phyloP scores from a whole-genome alignment of 164 flowering plant species.

The Tetrastigma voinierianum region DNA sequence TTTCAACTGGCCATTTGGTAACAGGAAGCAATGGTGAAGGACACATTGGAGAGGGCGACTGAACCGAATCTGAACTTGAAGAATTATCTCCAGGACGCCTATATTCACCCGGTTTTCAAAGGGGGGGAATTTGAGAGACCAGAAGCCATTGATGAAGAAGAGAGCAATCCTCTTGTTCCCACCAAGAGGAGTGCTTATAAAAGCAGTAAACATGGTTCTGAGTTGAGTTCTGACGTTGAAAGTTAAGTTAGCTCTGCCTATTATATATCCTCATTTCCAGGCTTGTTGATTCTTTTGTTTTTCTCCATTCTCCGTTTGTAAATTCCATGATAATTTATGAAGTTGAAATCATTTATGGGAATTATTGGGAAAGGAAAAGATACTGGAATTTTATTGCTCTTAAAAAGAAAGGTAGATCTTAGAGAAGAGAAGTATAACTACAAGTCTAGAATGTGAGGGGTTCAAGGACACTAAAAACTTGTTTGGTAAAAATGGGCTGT shows the following conservation, averaged over 20 bases:
- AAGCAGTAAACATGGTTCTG: slow-evolving; percentile 45
- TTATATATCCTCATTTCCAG: no score
- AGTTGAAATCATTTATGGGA: no score
- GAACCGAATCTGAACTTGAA: slow-evolving; percentile 70
- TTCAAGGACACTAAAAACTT: no score
- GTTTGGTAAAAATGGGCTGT: no score
- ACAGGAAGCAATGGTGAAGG: slow-evolving; percentile 85
- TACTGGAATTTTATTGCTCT: no score
- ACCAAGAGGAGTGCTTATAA: slow-evolving; percentile 53
- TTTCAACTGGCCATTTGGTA: background rate
- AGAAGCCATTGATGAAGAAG: slow-evolving; percentile 52
- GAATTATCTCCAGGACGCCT: slow-evolving; percentile 66
- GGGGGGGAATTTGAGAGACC: slow-evolving; percentile 36
- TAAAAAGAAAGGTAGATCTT: no score
- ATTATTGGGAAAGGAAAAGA: no score
- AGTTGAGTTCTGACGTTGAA: slow-evolving; percentile 31
- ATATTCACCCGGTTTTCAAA: slow-evolving; percentile 75
- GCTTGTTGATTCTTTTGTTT: no score
- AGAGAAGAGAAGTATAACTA: no score
- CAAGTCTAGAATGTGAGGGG: no score
- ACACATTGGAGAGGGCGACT: slow-evolving; percentile 70
- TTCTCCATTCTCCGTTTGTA: no score
- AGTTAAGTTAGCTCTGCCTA: background rate
- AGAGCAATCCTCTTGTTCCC: slow-evolving; percentile 54
- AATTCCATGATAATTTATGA: no score